Base-by-base conservation (phyloP, 2,329 filamentous ascomycete genomes). In the Bipolaris zeicola region DNA sequence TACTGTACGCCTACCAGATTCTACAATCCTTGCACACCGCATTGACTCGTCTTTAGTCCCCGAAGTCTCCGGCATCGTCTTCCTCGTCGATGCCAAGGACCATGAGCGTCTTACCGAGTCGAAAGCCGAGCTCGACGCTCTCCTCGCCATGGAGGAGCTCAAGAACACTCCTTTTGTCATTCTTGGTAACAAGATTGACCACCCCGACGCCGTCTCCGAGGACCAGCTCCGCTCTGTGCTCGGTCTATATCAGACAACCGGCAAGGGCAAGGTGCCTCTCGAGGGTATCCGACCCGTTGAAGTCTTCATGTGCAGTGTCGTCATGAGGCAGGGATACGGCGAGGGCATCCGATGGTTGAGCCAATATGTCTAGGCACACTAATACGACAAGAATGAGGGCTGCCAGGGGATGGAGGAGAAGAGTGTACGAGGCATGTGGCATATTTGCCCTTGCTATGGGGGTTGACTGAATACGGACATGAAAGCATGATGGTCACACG, bases 171-270 rank as follows among this genome's bases (percentile, higher is more conserved):
- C 95, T 52, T 98, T 98, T 78, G 87, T 98, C 60, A 87, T 99
- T 69, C 87, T 99, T 63, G 95, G 95, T 70, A 99, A 99, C 87
- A 99, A 99, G 87, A 99, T 99, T 78, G 95, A 99, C 79, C 93
- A 98, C 82, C 93, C 93, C 51, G 90, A 96, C 68, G 95, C 95
- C 62, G 89, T 98, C 52, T 94, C 90, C 65, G 95, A 99, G 84
- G 94, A 98, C 71, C 92, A 97, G 82, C 85, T 98, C 74, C 87
- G 95, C 78, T 89, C 94, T 76, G 90, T 93, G 77, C 84, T 99
- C 57, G 95, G 95, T 62, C 81, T 99, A 72, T 98, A 96, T 81
- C 94, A 98, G 64, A 75, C 72, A 24, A 75, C 72, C 7, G 72
- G 72, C 52, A 75, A 75, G 68, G 72, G 72, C 60, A 74, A 74